Evolutionary conservation across 371 early-diverging fungal species (phyloP).

Genomic region (Actinomucor elegans): DNA sequence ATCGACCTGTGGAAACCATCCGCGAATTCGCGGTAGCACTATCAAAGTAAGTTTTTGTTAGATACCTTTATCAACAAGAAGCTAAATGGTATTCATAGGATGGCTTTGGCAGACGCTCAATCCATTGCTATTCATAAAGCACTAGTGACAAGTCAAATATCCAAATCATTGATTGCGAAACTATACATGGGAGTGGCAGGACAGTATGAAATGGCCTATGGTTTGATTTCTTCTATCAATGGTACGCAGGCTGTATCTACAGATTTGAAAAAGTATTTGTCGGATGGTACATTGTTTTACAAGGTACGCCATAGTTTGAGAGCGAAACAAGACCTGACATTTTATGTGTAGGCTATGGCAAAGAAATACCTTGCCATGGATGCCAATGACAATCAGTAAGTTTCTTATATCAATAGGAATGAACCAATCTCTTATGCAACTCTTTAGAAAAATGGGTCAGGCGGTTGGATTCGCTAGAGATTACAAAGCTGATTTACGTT

Average conservation of each 20-base stretch:
- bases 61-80: neutral
- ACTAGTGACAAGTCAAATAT: constrained; percentile 34
- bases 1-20: constrained; percentile 46
- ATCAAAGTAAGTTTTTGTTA: constrained; percentile 41
- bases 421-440: neutral
- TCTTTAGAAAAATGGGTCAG: constrained; percentile 62
- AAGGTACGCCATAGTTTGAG: constrained; percentile 27
- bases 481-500: constrained; percentile 49
- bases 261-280: constrained; percentile 58
- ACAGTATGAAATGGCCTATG: constrained; percentile 64
- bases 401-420: neutral
- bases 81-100: constrained; percentile 26
- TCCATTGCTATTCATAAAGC: constrained; percentile 54
- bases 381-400: constrained; percentile 64
- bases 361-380: constrained; percentile 62
- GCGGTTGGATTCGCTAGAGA: constrained; percentile 62
- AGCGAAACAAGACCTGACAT: neutral
- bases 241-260: constrained; percentile 55
- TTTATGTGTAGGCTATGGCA: constrained; percentile 50
- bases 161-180: constrained; percentile 61
- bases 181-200: constrained; percentile 62
- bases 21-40: constrained; percentile 45
- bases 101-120: constrained; percentile 53
- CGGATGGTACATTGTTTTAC: constrained; percentile 55
- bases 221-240: constrained; percentile 57